Base-by-base conservation (phyloP, 2,329 filamentous ascomycete genomes). In the Pestalotiopsis sp. region DNA sequence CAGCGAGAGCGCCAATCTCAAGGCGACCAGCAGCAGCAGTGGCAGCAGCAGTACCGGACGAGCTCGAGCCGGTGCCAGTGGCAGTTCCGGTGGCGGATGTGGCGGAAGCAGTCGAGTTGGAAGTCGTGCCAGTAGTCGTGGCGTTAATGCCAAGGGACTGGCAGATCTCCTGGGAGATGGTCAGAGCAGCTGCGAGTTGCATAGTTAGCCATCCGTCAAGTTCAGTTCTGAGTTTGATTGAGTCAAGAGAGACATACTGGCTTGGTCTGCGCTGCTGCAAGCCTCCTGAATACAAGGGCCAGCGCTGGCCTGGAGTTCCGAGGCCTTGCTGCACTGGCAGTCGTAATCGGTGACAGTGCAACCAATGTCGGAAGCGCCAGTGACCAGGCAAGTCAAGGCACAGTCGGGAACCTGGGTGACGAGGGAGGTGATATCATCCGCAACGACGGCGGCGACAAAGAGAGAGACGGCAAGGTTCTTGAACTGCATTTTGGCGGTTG, bases 301-400 rank as follows among this genome's bases (percentile, higher is more conserved):
- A 14, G 78, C 76, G 6, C 71, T 72, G 56, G 73, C 65, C n/a
- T 77, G 78, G 59, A 83, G 77, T 27, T 71, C 71, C 61, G 78
- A 72, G 7, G 79, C 69, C 58, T 80, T 77, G 61, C 41, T 59
- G 72, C 81, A 83, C 67, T 76, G 76, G 74, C 81, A 83, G 3
- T 68, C 67, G 27, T 78, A 72, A 71, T 83, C 78, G 52, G 70
- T 69, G 65, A 76, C 25, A 0, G 41, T 52, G 73, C 80, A 83
- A 69, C 74, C 73, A 59, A 78, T 72, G 57, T 73, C 39, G n/a
- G 69, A 62, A 17, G 75, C 74, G 14, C 71, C 76, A 3, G 72
- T 61, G 52, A 74, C 68, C 68, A 83, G 75, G 72, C 81, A 83
- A 4, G 67, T 61, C 66, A 79, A 67, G 5, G 81, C 77, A 71